Conservation (phyloP, 345 rosid species). For the Garcia nutans region DNA sequence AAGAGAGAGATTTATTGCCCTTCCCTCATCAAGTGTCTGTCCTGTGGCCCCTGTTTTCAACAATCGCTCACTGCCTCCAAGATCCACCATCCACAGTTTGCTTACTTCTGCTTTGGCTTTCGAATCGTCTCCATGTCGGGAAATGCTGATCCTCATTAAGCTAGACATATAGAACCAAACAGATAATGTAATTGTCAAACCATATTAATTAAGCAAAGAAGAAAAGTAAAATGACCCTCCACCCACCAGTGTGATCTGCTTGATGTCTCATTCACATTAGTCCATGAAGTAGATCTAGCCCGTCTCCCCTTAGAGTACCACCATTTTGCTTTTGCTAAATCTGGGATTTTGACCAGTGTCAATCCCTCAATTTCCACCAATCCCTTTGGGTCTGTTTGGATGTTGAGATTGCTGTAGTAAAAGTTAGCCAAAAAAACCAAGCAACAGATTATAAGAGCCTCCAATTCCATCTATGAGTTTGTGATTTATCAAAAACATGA, state of each 20-base stretch:
- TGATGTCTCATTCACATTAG: conserved; percentile 81
- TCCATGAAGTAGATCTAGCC: conserved; percentile 76
- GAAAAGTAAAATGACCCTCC: conserved; percentile 13
- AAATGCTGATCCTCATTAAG: conserved; percentile 77
- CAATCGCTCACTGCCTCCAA: conserved; percentile 92
- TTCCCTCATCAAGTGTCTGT: conserved; percentile 81
- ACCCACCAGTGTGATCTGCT: conserved; percentile 97
- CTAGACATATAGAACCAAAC: conserved; percentile 66
- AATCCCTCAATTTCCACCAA: conserved; percentile 74
- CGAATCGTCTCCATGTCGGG: conserved; percentile 49
- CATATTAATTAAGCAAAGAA: conserved; percentile 22
- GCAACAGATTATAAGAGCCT: conserved; percentile 16
- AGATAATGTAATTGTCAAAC: conserved; percentile 48
- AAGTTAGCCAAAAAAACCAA: conserved; percentile 32
- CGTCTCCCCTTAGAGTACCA: conserved; percentile 80
- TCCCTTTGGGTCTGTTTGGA: conserved; percentile 87
- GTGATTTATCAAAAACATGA: not conserved
- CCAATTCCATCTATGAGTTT: not conserved
- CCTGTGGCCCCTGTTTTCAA: conserved; percentile 83
- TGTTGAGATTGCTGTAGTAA: conserved; percentile 72
- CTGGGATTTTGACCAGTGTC: conserved; percentile 66
- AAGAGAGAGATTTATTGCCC: conserved; percentile 90
- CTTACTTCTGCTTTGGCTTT: conserved; percentile 63
- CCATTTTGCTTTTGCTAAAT: conserved; percentile 62
- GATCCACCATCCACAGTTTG: conserved; percentile 98